Evolutionary conservation across 1,284 basidiomycete species (phyloP).

Genomic region (Coniferiporia weirii): DNA sequence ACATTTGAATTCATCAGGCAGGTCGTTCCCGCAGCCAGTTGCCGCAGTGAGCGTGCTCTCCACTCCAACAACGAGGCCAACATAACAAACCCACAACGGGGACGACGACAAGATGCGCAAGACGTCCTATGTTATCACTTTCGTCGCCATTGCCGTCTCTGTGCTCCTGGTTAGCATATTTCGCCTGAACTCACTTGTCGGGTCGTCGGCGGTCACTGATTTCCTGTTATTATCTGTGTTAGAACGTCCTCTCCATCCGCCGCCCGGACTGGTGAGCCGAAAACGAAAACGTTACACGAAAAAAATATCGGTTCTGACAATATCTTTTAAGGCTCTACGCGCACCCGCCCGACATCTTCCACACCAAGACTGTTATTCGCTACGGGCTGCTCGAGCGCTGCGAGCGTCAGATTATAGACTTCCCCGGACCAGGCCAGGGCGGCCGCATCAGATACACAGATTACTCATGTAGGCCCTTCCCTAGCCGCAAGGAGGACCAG

Average conservation of each 20-base stretch:
- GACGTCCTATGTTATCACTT: constrained; percentile 56
- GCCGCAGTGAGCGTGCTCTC: neutral
- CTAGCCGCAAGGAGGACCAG: constrained; percentile 48
- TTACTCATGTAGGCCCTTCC: constrained; percentile 62
- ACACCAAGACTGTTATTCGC: constrained; percentile 42
- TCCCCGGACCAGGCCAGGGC: constrained; percentile 43
- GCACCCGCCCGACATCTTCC: constrained; percentile 41
- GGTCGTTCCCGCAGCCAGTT: too few species aligned
- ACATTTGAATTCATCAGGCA: neutral
- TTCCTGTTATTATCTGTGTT: neutral
- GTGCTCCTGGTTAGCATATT: constrained; percentile 45
- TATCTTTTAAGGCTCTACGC: constrained; percentile 50
- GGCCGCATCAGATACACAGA: constrained; percentile 46
- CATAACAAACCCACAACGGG: neutral
- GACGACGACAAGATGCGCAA: constrained; percentile 47
- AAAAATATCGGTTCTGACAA: constrained; percentile 21
- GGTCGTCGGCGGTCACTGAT: neutral
- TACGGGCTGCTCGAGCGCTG: constrained; percentile 60
- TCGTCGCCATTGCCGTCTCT: constrained; percentile 44
- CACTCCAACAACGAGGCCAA: neutral
- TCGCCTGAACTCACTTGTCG: constrained; percentile 1
- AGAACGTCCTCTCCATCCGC: constrained; percentile 56
- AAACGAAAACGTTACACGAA: constrained; percentile 15
- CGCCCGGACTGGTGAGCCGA: constrained; percentile 59
- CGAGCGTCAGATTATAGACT: constrained; percentile 42